phyloP scores from a whole-genome alignment of 2,329 filamentous ascomycete species.

The Pyricularia sp. region DNA sequence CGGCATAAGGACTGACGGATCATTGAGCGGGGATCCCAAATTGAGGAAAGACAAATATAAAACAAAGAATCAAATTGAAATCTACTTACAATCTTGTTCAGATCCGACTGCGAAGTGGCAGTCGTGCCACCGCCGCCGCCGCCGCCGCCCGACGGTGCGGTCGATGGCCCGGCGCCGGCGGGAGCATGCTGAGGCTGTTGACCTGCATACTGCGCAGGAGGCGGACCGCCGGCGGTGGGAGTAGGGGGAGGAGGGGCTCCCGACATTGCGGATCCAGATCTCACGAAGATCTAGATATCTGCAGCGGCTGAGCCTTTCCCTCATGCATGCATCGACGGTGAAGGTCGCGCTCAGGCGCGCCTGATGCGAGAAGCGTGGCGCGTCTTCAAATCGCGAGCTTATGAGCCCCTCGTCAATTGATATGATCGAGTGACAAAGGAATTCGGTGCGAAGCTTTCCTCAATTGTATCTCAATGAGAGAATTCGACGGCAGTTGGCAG shows the following conservation, averaged over 20 bases:
- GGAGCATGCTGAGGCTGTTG: not conserved
- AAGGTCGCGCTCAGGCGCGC: slow-evolving; percentile 1
- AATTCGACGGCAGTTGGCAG: not conserved
- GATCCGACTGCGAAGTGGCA: slow-evolving; percentile 51
- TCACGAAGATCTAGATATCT: not conserved
- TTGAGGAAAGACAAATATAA: not conserved
- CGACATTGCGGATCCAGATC: not conserved
- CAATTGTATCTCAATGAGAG: not conserved
- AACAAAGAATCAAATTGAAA: slow-evolving; percentile 2
- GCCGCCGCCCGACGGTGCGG: not conserved
- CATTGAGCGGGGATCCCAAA: not conserved
- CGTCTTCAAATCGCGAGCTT: not conserved
- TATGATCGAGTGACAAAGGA: not conserved
- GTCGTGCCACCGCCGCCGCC: not conserved
- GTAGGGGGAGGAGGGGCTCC: not conserved
- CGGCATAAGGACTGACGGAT: not conserved
- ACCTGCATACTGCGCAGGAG: slow-evolving; percentile 1
- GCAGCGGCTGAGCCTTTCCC: not conserved
- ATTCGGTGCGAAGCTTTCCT: not conserved
- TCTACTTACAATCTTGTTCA: slow-evolving; percentile 85
- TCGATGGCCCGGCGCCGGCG: not conserved
- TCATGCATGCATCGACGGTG: not conserved
- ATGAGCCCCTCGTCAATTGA: not conserved
- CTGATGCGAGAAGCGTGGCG: not conserved
- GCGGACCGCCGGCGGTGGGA: not conserved